Evolutionary conservation across 345 rosid species (phyloP).

Genomic region (Rhizophora mangle): DNA sequence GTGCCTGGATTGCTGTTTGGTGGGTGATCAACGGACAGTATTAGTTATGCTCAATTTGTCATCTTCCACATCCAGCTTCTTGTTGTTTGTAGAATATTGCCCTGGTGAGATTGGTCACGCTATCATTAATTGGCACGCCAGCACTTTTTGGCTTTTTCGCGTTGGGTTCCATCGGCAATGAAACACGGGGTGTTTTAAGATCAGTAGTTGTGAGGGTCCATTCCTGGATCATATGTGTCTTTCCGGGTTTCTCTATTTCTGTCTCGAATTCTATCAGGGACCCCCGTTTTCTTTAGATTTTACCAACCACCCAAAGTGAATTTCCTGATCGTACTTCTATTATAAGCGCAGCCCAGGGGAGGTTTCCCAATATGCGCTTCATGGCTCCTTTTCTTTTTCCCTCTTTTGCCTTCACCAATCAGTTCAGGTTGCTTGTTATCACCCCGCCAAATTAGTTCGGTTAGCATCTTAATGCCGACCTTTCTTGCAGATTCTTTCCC

Average conservation of each 20-base stretch:
- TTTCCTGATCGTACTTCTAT: too few species aligned
- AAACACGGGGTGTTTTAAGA: slow-evolving; percentile 12
- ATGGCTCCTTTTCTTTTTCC: too few species aligned
- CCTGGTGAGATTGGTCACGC: slow-evolving; percentile 20
- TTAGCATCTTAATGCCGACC: too few species aligned
- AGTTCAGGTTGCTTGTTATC: too few species aligned
- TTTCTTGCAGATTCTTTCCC: too few species aligned
- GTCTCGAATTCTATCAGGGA: slow-evolving; percentile 38
- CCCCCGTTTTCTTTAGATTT: slow-evolving; percentile 26
- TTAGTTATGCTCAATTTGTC: too few species aligned
- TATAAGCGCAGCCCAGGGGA: too few species aligned
- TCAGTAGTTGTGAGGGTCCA: slow-evolving; percentile 26
- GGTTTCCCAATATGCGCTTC: too few species aligned
- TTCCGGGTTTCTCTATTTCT: slow-evolving; percentile 19
- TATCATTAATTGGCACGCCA: slow-evolving; percentile 15
- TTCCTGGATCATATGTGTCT: slow-evolving; percentile 9
- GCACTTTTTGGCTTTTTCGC: slow-evolving; percentile 13
- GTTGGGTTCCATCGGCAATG: slow-evolving; percentile 33
- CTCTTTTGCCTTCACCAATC: too few species aligned
- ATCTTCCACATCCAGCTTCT: slow-evolving; percentile 5
- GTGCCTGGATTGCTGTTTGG: too few species aligned
- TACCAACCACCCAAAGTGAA: slow-evolving; percentile 54
- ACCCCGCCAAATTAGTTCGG: too few species aligned
- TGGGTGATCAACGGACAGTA: too few species aligned
- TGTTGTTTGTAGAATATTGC: slow-evolving; percentile 13